Evolutionary conservation across 1,284 basidiomycete species (phyloP).

Genomic region (Abortiporus biennis): DNA sequence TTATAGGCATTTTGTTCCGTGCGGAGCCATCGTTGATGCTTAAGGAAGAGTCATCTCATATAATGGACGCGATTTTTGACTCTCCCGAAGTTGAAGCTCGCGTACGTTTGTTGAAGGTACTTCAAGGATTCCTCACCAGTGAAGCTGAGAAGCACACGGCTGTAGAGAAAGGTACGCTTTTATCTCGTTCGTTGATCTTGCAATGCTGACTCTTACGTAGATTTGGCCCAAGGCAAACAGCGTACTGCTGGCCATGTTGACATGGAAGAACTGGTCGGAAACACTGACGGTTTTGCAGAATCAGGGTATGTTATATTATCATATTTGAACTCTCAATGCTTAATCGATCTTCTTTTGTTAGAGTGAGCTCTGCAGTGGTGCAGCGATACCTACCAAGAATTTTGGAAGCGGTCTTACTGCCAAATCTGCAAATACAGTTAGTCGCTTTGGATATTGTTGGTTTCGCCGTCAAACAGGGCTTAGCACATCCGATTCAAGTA

Average conservation of each 20-base stretch:
- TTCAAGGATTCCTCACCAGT: constrained; percentile 85
- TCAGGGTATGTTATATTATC: constrained; percentile 63
- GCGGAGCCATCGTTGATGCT: constrained; percentile 89
- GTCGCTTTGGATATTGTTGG: constrained; percentile 88
- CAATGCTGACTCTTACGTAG: constrained; percentile 1
- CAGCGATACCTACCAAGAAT: constrained; percentile 88
- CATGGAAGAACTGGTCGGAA: constrained; percentile 91
- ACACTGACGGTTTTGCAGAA: constrained; percentile 91
- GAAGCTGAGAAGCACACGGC: constrained; percentile 72
- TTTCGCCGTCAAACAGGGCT: constrained; percentile 91
- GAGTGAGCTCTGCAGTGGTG: constrained; percentile 89
- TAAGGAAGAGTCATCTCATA: constrained; percentile 63
- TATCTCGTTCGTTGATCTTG: background rate
- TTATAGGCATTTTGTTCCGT: constrained; percentile 82
- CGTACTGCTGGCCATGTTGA: constrained; percentile 50
- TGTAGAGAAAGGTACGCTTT: constrained; percentile 53
- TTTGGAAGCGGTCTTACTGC: constrained; percentile 74
- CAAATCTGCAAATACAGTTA: constrained; percentile 66
- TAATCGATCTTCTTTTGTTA: constrained; percentile 24
- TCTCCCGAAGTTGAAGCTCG: constrained; percentile 67
- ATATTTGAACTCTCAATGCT: constrained; percentile 4
- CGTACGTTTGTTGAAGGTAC: constrained; percentile 75
- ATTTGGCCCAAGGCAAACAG: constrained; percentile 2
- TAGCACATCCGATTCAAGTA: constrained; percentile 90
- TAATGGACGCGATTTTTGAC: constrained; percentile 86